Evolutionary conservation across 345 rosid species (phyloP).

Genomic region (Cardamine resedifolia): DNA sequence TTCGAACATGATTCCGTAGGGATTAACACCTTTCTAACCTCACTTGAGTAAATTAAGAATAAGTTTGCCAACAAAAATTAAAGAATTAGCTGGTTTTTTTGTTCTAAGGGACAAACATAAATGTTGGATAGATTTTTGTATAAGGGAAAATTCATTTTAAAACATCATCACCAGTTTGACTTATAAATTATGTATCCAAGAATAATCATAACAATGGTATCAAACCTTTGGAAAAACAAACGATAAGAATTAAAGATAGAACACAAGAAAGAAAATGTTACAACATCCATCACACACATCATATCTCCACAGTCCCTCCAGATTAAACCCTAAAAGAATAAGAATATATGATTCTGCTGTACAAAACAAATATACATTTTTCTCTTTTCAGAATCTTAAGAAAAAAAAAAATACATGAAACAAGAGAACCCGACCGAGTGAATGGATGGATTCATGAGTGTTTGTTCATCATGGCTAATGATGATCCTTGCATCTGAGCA

Average conservation of each 20-base stretch:
- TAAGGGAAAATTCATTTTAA: background rate
- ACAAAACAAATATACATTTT: slow-evolving; percentile 43
- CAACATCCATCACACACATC: slow-evolving; percentile 41
- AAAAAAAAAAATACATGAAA: background rate
- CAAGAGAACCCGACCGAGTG: slow-evolving; percentile 1
- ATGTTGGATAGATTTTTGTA: background rate
- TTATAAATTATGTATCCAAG: background rate
- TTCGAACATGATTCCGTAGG: too few relatives aligned
- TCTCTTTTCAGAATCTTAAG: background rate
- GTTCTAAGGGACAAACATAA: background rate
- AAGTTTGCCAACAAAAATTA: background rate
- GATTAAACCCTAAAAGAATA: slow-evolving; percentile 50
- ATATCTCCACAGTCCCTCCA: slow-evolving; percentile 24
- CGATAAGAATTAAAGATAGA: slow-evolving; percentile 17
- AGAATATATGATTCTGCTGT: slow-evolving; percentile 42
- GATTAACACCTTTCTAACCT: too few relatives aligned
- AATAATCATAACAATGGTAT: slow-evolving; percentile 3
- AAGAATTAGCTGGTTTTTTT: too few relatives aligned
- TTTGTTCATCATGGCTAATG: slow-evolving; percentile 41
- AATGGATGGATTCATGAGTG: background rate
- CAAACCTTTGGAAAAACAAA: background rate
- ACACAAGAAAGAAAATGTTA: slow-evolving; percentile 36
- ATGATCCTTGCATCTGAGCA: slow-evolving; percentile 48
- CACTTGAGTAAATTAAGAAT: background rate
- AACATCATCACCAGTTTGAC: background rate